Base-by-base conservation (phyloP, 73 alveolate genomes). In the Tetrahymena elliotti region DNA sequence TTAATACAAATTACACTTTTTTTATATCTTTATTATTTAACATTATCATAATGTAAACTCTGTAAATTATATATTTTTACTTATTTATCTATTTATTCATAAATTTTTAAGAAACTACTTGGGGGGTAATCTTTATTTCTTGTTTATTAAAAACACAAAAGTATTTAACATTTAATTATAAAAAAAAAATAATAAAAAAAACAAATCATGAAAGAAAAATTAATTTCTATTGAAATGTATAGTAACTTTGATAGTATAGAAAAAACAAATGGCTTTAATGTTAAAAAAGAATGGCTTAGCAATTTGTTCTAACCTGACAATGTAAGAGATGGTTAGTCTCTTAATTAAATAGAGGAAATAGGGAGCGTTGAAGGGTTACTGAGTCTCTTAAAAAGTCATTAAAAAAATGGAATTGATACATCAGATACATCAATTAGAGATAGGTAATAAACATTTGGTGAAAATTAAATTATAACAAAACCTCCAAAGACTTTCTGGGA, bases 321-420 rank as follows among this genome's bases (percentile, higher is more conserved):
- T 47, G 53, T 94, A 13, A 94, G 96, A 88, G 95, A 94, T 20
- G 96, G 96, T 38, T 84, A 93, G 8, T 97, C 97, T 94, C 38
- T 96, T 41, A 92, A 88, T 33, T 16, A 35, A 34, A 93, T 97
- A 40, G 94, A 37, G 39, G 94, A 96, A 95, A 93, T 38, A 12
- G 98, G 99, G 2, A 97, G 97, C 8, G 92, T 97, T 9, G 97
- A 96, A 15, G 98, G 98, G 22, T 93, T 97, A 20, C 83, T 94
- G 93, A 92, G 93, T 13, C 94, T 93, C 82, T 93, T 97, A 38
- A 96, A 95, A 47, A 97, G 98, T 18, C 97, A 95, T 52, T 95
- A 24, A 68, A 27, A 68, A 31, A 27, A 68, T 22, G 88, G 88
- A 22, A 68, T 68, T 4, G 88, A 68, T 10, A 27, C 88, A 16